These are phyloP conservation scores for Mycothermus thermophilus DNA, from an alignment of 495 filamentous ascomycete species.

Conservation along the genomic window DNA sequence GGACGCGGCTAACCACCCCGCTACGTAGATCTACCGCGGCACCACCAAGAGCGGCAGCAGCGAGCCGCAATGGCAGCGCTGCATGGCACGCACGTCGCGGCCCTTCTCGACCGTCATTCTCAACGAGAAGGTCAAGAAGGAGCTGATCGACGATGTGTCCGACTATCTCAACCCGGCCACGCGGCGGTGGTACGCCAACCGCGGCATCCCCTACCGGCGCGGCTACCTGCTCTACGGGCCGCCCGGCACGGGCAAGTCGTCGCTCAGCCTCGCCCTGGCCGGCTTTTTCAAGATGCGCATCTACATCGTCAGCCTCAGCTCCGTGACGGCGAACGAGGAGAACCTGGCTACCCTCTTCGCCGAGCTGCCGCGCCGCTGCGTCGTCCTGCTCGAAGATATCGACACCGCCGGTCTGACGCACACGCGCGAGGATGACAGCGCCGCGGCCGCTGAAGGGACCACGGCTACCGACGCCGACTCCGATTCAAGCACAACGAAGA, in stretches of 20 bases:
- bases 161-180: slow-evolving; percentile 76
- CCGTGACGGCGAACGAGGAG: slow-evolving; percentile 54
- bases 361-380: slow-evolving; percentile 49
- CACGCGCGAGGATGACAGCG: slow-evolving; percentile 32
- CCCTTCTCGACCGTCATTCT: slow-evolving; percentile 81
- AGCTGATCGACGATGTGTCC: slow-evolving; percentile 66
- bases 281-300: slow-evolving; percentile 57
- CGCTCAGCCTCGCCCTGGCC: slow-evolving; percentile 49
- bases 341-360: slow-evolving; percentile 56
- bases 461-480: slow-evolving; percentile 12
- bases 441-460: slow-evolving; percentile 39
- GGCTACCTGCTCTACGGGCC: slow-evolving; percentile 78
- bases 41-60: slow-evolving; percentile 20
- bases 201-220: slow-evolving; percentile 65
- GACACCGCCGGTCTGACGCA: slow-evolving; percentile 60
- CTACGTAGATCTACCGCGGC: slow-evolving; percentile 57
- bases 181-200: slow-evolving; percentile 62
- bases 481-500: neutral
- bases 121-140: slow-evolving; percentile 58
- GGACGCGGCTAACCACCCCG: too few species aligned
- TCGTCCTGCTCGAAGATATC: slow-evolving; percentile 64
- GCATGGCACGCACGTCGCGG: slow-evolving; percentile 47
- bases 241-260: slow-evolving; percentile 65
- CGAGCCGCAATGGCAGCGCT: slow-evolving; percentile 37
- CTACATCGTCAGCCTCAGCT: slow-evolving; percentile 53